phyloP scores from a whole-genome alignment of 179 eudicot genomes.

The Drosera spatulata region DNA sequence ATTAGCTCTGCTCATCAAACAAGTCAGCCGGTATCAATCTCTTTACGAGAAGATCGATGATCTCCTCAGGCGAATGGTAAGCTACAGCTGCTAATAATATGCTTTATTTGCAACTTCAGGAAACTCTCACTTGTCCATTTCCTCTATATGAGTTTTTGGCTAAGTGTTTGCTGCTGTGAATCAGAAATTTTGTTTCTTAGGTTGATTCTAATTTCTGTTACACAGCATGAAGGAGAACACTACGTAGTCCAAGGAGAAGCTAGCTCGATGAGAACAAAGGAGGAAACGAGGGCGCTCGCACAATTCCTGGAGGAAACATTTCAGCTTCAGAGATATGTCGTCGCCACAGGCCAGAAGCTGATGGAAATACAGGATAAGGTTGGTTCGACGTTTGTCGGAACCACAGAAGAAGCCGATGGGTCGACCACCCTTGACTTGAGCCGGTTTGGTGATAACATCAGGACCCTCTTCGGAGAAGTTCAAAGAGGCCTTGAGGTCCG shows the following conservation, averaged over 20 bases:
- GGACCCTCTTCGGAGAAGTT: constrained; percentile 57
- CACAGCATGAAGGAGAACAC: constrained; percentile 51
- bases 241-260: constrained; percentile 22
- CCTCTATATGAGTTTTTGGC: no score
- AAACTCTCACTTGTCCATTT: no score
- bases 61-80: constrained; percentile 77
- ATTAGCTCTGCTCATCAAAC: constrained; percentile 63
- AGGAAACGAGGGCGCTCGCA: constrained; percentile 53
- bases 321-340: constrained; percentile 84
- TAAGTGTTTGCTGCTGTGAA: no score
- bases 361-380: constrained; percentile 69
- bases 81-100: constrained; percentile 1
- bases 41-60: constrained; percentile 82
- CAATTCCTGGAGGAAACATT: constrained; percentile 89
- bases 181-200: no score
- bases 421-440: constrained; percentile 55
- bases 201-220: background rate
- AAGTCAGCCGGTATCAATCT: constrained; percentile 69
- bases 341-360: constrained; percentile 89
- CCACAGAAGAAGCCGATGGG: constrained; percentile 25
- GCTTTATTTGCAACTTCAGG: no score
- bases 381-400: constrained; percentile 37
- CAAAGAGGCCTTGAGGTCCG: constrained; percentile 89
- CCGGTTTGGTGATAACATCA: constrained; percentile 59
- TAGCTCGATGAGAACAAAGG: constrained; percentile 32